Conservation (phyloP, 768 basidiomycete species). For the Nidularia pulvinata region DNA sequence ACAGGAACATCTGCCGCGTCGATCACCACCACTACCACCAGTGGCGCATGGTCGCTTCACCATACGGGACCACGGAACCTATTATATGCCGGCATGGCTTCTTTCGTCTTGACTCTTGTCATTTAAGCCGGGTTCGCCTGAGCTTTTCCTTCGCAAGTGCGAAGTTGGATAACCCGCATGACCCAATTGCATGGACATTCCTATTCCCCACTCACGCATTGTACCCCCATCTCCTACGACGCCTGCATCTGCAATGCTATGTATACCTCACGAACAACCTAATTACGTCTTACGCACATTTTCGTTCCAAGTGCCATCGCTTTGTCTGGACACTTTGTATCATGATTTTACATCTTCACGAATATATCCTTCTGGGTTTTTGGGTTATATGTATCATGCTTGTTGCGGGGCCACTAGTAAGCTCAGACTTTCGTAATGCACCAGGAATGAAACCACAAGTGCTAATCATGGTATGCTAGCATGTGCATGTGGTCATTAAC, state of each 20-base stretch:
- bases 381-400: too few relatives aligned
- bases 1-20: constrained; percentile 7
- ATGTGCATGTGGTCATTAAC: too few relatives aligned
- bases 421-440: too few relatives aligned
- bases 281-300: too few relatives aligned
- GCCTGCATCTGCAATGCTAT: background rate
- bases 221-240: background rate
- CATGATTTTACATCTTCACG: too few relatives aligned
- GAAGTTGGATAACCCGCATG: background rate
- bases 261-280: background rate
- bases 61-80: constrained; percentile 8
- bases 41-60: constrained; percentile 20
- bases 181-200: background rate
- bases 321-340: too few relatives aligned
- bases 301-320: too few relatives aligned
- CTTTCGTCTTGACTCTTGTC: constrained; percentile 8
- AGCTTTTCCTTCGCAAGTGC: background rate
- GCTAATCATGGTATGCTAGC: too few relatives aligned
- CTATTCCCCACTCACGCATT: background rate
- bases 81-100: constrained; percentile 12
- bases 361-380: too few relatives aligned
- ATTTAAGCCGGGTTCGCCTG: background rate
- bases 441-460: too few relatives aligned
- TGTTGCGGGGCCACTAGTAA: too few relatives aligned
- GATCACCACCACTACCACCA: constrained; percentile 13